phyloP scores from a whole-genome alignment of 1,139 yeast genomes.

The Hyphopichia burtonii region DNA sequence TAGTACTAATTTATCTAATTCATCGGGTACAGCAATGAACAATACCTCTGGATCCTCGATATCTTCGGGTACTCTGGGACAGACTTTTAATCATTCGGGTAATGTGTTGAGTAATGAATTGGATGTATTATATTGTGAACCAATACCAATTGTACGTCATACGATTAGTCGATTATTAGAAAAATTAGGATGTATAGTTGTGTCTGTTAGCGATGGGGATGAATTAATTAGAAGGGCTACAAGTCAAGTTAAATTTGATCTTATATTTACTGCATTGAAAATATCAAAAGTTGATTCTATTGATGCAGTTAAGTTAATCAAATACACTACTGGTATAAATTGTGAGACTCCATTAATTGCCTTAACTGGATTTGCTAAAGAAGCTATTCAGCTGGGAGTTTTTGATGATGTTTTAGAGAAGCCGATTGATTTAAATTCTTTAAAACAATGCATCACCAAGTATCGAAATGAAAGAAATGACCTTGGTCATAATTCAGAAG shows the following conservation, averaged over 20 bases:
- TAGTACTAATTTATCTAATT: conserved; percentile 1
- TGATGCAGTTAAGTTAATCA: conserved; percentile 76
- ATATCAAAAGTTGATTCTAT: conserved; percentile 66
- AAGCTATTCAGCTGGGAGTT: conserved; percentile 55
- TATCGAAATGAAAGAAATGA: conserved; percentile 13
- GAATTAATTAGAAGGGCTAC: conserved; percentile 81
- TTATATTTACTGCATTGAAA: conserved; percentile 75
- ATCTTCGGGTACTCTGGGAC: conserved; percentile 1
- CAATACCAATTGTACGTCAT: conserved; percentile 79
- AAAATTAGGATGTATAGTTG: conserved; percentile 76
- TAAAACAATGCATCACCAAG: conserved; percentile 20
- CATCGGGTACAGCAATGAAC: neutral
- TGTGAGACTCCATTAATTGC: conserved; percentile 78
- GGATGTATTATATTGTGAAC: conserved; percentile 82
- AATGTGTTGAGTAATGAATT: conserved; percentile 25
- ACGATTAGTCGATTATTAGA: conserved; percentile 65
- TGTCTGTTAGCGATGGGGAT: conserved; percentile 76
- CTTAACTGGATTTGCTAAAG: conserved; percentile 69
- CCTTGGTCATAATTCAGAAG: conserved; percentile 5
- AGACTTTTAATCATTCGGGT: conserved; percentile 4
- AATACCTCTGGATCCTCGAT: neutral
- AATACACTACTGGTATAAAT: conserved; percentile 74
- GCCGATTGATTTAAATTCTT: conserved; percentile 52
- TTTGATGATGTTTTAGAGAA: conserved; percentile 76
- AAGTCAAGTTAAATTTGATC: conserved; percentile 79